A percentile compares a stretch with the other conserved stretches of the same genome.
Conservation (phyloP, 441 rosid species). For the Macaranga tanarius region DNA sequence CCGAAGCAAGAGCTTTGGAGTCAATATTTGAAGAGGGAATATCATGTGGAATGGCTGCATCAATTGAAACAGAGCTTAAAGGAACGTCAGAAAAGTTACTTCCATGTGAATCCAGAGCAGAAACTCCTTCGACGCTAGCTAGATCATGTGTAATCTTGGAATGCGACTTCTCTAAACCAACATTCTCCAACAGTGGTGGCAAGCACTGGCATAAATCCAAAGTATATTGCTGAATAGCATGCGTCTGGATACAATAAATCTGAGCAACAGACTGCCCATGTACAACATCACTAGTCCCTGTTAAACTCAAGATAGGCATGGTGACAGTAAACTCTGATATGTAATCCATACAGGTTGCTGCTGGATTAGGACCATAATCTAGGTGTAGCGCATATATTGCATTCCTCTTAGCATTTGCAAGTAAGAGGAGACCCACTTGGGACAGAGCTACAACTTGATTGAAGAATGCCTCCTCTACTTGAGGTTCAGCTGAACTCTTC, state of each 20-base stretch:
- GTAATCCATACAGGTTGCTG: conserved; percentile 64
- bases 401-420: conserved; percentile 88
- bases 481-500: conserved; percentile 62
- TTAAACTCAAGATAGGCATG: conserved; percentile 84
- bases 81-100: conserved; percentile 43
- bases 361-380: conserved; percentile 72
- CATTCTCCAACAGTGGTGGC: conserved; percentile 56
- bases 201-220: conserved; percentile 71
- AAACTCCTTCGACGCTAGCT: conserved; percentile 39
- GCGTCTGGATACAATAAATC: conserved; percentile 84
- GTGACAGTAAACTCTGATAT: conserved; percentile 77
- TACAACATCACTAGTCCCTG: conserved; percentile 55
- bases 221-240: conserved; percentile 81
- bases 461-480: conserved; percentile 65
- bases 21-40: conserved; percentile 37
- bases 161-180: conserved; percentile 50
- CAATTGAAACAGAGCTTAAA: conserved; percentile 33
- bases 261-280: conserved; percentile 57
- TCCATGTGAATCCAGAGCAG: conserved; percentile 37
- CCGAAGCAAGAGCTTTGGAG: conserved; percentile 36
- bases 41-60: conserved; percentile 34
- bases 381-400: conserved; percentile 76
- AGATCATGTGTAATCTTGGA: conserved; percentile 38
- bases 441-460: conserved; percentile 71
- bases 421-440: conserved; percentile 60